phyloP scores from a whole-genome alignment of 495 filamentous ascomycete genomes.

The Cudoniella acicularis region DNA sequence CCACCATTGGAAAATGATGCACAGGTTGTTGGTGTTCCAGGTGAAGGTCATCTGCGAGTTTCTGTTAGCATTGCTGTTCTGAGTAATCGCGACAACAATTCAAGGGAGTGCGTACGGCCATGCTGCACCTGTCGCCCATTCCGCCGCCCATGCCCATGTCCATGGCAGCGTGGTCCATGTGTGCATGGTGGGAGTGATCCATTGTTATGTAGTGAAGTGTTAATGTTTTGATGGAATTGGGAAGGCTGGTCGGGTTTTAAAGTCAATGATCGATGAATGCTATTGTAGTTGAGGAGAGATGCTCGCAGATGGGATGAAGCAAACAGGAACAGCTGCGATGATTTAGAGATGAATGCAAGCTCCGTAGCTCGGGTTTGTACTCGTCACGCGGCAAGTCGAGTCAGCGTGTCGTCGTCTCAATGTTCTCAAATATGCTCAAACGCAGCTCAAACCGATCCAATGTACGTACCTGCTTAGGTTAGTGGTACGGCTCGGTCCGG shows the following conservation, averaged over 20 bases:
- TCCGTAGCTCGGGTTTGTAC: background rate
- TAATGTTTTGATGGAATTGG: no score
- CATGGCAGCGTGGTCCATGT: slow-evolving; percentile 57
- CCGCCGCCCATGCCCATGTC: slow-evolving; percentile 42
- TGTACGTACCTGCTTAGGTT: background rate
- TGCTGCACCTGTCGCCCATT: slow-evolving; percentile 57
- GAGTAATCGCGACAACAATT: background rate
- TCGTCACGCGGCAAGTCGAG: background rate
- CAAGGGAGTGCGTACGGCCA: slow-evolving; percentile 62
- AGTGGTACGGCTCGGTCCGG: background rate
- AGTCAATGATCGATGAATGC: background rate
- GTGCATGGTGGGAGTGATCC: slow-evolving; percentile 35
- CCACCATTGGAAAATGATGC: slow-evolving; percentile 93
- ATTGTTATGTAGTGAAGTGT: slow-evolving; percentile 23
- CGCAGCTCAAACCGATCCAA: background rate
- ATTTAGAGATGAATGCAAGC: background rate
- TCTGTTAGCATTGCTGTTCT: background rate
- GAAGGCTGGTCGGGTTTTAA: no score
- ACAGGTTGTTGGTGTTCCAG: slow-evolving; percentile 87
- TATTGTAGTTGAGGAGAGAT: background rate
- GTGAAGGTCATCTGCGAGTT: slow-evolving; percentile 85
- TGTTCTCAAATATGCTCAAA: slow-evolving; percentile 16
- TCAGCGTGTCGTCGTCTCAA: background rate
- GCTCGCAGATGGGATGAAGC: background rate
- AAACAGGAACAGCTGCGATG: background rate